A percentile compares a stretch with the other conserved stretches of the same genome.
Evolutionary conservation across 2,329 filamentous ascomycete genomes (phyloP).

Genomic region (Sordariomycetes sp.): DNA sequence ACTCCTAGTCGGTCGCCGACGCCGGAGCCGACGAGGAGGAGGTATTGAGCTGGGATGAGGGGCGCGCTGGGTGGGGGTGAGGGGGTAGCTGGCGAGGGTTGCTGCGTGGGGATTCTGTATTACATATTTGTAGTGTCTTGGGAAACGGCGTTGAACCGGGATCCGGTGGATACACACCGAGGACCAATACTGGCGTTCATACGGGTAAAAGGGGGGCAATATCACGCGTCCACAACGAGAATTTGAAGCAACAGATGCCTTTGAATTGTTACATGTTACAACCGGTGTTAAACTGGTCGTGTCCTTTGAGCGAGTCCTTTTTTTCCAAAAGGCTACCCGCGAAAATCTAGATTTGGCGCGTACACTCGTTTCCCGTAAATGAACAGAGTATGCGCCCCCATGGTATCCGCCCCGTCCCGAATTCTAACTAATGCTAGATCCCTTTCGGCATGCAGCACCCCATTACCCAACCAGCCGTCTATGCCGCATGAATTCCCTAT

Average conservation of each 20-base stretch:
- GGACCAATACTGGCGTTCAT: neutral
- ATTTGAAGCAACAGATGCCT: too few relatives aligned
- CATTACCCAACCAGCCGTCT: neutral
- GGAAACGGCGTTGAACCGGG: neutral
- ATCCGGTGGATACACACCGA: neutral
- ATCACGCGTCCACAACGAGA: conserved; percentile 13
- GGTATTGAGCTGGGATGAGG: conserved; percentile 33
- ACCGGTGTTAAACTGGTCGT: too few relatives aligned
- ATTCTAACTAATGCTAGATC: neutral
- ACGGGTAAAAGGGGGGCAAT: neutral
- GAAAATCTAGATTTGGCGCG: neutral
- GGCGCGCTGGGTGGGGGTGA: neutral
- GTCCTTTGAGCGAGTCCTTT: too few relatives aligned
- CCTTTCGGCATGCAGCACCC: neutral
- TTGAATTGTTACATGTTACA: too few relatives aligned
- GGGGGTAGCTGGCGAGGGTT: neutral
- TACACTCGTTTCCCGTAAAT: neutral
- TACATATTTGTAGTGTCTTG: neutral
- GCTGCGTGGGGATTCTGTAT: neutral
- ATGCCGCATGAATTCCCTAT: neutral
- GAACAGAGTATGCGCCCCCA: neutral
- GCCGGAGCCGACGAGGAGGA: conserved; percentile 67
- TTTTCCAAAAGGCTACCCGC: neutral
- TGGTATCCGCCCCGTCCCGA: neutral
- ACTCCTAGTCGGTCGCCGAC: conserved; percentile 74